Base-by-base conservation (phyloP, 2,329 filamentous ascomycete species). In the Beauveria sp. region DNA sequence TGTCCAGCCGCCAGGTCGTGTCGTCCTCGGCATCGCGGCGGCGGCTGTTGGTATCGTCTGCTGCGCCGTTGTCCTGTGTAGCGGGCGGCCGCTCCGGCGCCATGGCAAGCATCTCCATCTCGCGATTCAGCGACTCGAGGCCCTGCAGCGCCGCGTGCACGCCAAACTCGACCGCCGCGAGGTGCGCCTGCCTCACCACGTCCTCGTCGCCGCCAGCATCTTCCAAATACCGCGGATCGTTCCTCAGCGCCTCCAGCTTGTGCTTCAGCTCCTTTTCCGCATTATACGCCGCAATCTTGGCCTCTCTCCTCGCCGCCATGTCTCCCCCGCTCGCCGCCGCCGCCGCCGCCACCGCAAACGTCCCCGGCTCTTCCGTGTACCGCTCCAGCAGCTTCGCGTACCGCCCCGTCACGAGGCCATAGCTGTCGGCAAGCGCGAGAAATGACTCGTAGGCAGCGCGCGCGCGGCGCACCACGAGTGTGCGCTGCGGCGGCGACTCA, bases 121-220 rank as follows among this genome's bases (percentile, higher is more conserved):
- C 95, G 67, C 91, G 88, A 46, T 89, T 90, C 62, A 97, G 81
- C 20, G 90, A 85, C 73, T 98, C 95, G n/a, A 99, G 82, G 0
- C 87, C 83, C 71, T 95, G 89, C 69, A 98, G 96, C 5, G 92
- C 81, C 71, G 89, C 85, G 73, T 97, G 91, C 3, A 87, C 83
- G 68, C 83, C 85, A 65, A 92, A 86, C 20, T 83, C 79, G 49
- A 96, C 78, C 66, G 91, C 86, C 1, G 92, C 86, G 30, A 96
- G 78, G 69, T 96, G 86, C 34, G 96, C 79, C 64, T 90, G 83
- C 54, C 95, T 86, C 16, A 92, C 82, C n/a, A 88, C 81, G 67
- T 93, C 90, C 61, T 99, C 95, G 69, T 98, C 95, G 51, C 87
- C 86, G 51, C 87, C 86, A 63, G 88, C 85, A 14, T 86, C 75